Percentiles rank a stretch among this genome's conserved stretches.
Evolutionary conservation across 257 asterid genomes (phyloP).

Genomic region (Petrea volubilis): DNA sequence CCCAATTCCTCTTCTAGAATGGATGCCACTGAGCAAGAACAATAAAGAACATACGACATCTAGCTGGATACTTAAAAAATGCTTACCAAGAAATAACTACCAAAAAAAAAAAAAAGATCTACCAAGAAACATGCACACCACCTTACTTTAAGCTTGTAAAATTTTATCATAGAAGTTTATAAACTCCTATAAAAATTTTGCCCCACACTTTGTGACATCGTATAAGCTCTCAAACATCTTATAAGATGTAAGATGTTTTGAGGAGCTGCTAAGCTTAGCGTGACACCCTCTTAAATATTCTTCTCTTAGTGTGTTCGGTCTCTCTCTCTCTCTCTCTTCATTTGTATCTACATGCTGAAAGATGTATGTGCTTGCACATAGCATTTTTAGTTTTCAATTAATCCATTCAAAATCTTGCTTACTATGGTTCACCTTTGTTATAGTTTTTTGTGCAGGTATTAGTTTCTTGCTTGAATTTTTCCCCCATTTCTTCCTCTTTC

Average conservation of each 20-base stretch:
- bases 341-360: not conserved
- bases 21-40: not conserved
- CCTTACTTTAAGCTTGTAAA: too few species aligned
- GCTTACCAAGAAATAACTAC: too few species aligned
- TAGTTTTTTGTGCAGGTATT: constrained; percentile 13
- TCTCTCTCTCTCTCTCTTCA: not conserved
- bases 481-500: constrained; percentile 10
- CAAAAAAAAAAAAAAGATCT: too few species aligned
- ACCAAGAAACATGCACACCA: too few species aligned
- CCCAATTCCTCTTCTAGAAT: not conserved
- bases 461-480: not conserved
- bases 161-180: too few species aligned
- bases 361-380: constrained; percentile 3
- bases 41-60: not conserved
- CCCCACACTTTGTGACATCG: too few species aligned
- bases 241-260: too few species aligned
- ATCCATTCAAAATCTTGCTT: not conserved
- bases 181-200: too few species aligned
- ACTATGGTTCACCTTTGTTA: not conserved
- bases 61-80: not conserved
- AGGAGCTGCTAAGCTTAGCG: too few species aligned
- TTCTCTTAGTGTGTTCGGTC: too few species aligned
- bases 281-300: too few species aligned
- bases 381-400: not conserved
- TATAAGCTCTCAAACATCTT: too few species aligned